A percentile compares a stretch with the other conserved stretches of the same genome.
phyloP scores from a whole-genome alignment of 768 basidiomycete species.

The Daedaleopsis sinensis region DNA sequence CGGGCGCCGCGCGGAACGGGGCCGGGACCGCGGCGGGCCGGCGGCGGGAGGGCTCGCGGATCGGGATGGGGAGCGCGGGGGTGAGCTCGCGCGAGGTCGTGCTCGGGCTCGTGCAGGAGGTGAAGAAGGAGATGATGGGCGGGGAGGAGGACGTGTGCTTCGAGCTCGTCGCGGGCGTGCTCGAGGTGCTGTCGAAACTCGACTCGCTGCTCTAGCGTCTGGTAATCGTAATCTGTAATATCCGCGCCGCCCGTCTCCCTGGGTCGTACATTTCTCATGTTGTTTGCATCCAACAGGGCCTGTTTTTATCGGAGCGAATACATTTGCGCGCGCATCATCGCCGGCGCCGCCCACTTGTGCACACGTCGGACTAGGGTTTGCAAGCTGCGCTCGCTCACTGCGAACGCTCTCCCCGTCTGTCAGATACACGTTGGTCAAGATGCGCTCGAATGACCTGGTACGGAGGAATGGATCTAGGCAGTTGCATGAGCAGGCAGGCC shows the following conservation, averaged over 20 bases:
- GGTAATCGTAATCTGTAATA: not conserved
- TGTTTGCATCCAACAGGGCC: not conserved
- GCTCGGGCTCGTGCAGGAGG: conserved; percentile 74
- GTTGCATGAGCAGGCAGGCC: too few relatives aligned
- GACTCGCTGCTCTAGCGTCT: conserved; percentile 70
- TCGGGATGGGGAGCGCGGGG: conserved; percentile 58
- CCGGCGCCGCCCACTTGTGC: too few relatives aligned
- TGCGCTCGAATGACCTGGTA: too few relatives aligned
- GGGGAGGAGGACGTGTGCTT: conserved; percentile 81
- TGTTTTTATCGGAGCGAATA: too few relatives aligned
- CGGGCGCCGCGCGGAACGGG: conserved; percentile 6
- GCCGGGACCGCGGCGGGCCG: conserved; percentile 22
- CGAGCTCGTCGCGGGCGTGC: conserved; percentile 89
- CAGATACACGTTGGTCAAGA: too few relatives aligned
- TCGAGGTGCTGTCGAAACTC: conserved; percentile 91
- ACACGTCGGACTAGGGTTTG: too few relatives aligned
- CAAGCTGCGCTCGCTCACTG: too few relatives aligned
- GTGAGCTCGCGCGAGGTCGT: conserved; percentile 64
- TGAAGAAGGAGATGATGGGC: conserved; percentile 63
- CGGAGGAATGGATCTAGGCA: too few relatives aligned
- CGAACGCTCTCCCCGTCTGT: too few relatives aligned
- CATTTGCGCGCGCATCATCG: too few relatives aligned
- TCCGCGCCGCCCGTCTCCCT: too few relatives aligned
- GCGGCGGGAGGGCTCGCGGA: conserved; percentile 44
- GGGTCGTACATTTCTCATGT: not conserved